Base-by-base conservation (phyloP, 2,329 filamentous ascomycete species). In the Ilyonectria robusta region DNA sequence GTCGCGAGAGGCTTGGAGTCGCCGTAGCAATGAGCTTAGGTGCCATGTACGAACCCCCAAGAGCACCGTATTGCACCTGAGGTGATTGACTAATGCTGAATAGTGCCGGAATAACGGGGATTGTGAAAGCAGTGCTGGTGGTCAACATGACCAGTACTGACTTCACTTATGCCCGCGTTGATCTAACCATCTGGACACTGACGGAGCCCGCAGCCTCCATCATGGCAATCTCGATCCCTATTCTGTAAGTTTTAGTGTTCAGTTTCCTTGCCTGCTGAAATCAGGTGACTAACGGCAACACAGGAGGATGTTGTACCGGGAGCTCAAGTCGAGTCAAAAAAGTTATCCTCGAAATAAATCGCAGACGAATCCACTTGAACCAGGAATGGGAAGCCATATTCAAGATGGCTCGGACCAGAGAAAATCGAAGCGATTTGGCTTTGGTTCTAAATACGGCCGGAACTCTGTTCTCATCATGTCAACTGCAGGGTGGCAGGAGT, bases 21-120 rank as follows among this genome's bases (percentile, higher is more conserved):
- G 78, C 79, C 19, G 62, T 80, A 11, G 79, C 79, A 7, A 81
- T 81, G 79, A 81, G 79, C 55, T 57, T 81, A 11, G 78, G 78
- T 19, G 77, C 73, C 7, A 76, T 80, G 78, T 80, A 53, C 73
- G 76, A 42, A 4, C 23, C 19, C 35, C 26, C 6, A 9, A 6
- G 3, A 2, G 35, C 4, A 15, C 5, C 6, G 19, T n/a, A 40
- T 2, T 1, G 4, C 2, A 15, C 9, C 8, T 6, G 23, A n/a
- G 31, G 17, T 23, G 9, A 17, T 17, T 8, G 10, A 35, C 65
- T 73, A 64, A 75, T 44, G 10, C 2, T n/a, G 17, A 2, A 2
- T 21, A 80, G 78, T 66, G 79, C 79, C 23, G 79, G 79, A 62
- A 63, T 75, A 2, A 73, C 74, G 10, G 79, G 72, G 5, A 79